Evolutionary conservation across 192 early-diverging fungal species (phyloP).

Genomic region (Hyaloraphidium curvatum): DNA sequence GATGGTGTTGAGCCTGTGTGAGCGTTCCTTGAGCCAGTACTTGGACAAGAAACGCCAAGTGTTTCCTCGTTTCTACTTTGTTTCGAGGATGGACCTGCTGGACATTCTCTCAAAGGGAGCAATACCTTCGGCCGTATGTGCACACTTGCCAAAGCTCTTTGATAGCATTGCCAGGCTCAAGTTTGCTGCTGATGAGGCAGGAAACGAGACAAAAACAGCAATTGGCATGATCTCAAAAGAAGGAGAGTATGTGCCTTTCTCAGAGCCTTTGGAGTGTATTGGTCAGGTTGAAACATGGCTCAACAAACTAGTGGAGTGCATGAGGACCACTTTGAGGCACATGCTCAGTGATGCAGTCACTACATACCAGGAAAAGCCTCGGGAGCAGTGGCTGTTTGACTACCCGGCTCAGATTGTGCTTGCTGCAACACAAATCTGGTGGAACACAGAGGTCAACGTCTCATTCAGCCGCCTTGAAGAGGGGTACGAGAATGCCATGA

Average conservation of each 20-base stretch:
- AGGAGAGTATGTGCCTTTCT: constrained; percentile 37
- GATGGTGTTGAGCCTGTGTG: constrained; percentile 37
- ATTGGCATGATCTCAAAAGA: constrained; percentile 41
- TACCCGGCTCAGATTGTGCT: constrained; percentile 41
- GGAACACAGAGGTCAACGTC: constrained; percentile 48
- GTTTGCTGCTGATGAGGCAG: constrained; percentile 21
- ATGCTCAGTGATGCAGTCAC: constrained; percentile 33
- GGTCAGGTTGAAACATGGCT: constrained; percentile 45
- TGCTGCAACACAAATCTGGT: constrained; percentile 44
- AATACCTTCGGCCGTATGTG: constrained; percentile 33
- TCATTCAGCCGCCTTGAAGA: constrained; percentile 39
- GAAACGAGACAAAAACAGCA: constrained; percentile 32
- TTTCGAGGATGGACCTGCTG: constrained; percentile 36
- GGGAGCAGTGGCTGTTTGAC: constrained; percentile 53
- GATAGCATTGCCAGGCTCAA: constrained; percentile 33
- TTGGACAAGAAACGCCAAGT: constrained; percentile 41
- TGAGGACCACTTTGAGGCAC: constrained; percentile 31
- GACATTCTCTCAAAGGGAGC: constrained; percentile 48
- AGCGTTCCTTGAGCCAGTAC: constrained; percentile 44
- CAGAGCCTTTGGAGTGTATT: constrained; percentile 34
- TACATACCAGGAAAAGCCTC: constrained; percentile 43
- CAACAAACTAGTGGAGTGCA: constrained; percentile 33
- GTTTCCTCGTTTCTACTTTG: constrained; percentile 47
- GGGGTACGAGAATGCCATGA: constrained; percentile 44
- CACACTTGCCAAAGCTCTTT: constrained; percentile 38